phyloP scores from a whole-genome alignment of 352 stramenopile species.

The Phytophthora constricta region DNA sequence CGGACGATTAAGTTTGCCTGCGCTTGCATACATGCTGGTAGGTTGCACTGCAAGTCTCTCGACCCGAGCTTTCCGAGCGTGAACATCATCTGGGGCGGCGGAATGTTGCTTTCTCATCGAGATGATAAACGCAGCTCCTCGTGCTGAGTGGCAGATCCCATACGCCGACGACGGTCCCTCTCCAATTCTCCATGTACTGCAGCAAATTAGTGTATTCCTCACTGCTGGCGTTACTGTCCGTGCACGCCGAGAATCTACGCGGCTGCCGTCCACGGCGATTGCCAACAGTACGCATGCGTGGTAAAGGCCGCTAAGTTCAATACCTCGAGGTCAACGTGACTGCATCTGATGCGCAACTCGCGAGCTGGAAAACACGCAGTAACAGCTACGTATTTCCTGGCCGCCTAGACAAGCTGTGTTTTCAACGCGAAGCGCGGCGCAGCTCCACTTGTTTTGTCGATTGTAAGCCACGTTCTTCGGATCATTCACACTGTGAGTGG shows the following conservation, averaged over 20 bases:
- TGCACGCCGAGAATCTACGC: neutral
- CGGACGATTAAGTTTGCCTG: neutral
- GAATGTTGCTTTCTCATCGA: conserved; percentile 8
- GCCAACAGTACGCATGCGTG: neutral
- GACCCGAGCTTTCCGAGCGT: conserved; percentile 10
- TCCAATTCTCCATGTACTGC: neutral
- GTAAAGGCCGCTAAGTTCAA: neutral
- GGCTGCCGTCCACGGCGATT: neutral
- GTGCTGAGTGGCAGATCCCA: neutral
- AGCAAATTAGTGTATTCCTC: neutral
- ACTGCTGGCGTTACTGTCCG: neutral
- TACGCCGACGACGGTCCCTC: neutral
- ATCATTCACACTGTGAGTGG: neutral
- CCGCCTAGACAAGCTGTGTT: neutral
- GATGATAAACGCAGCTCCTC: conserved; percentile 1
- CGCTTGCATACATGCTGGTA: conserved; percentile 19
- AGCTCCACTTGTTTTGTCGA: neutral
- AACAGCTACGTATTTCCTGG: neutral
- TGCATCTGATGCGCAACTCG: neutral
- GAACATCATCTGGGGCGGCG: conserved; percentile 13
- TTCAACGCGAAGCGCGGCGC: no score
- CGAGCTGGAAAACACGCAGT: no score
- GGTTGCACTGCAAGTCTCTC: conserved; percentile 7
- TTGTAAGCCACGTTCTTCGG: no score
- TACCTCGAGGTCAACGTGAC: neutral